Evolutionary conservation across 2,329 filamentous ascomycete species (phyloP).

Genomic region (Alternaria brassicicola): DNA sequence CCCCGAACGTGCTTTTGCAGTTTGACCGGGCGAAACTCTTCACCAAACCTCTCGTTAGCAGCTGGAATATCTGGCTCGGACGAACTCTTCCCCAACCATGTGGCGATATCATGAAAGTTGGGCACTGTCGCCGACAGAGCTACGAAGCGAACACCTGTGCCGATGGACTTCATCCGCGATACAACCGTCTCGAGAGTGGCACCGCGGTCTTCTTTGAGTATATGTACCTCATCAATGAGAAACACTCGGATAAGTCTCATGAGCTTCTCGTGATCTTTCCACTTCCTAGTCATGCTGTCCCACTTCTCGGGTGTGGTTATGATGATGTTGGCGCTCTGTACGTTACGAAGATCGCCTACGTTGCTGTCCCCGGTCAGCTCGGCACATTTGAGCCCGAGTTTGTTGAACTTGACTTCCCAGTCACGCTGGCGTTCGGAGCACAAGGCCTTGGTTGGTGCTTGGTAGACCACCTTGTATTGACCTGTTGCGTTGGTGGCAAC

Average conservation of each 20-base stretch:
- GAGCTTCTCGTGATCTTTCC: slow-evolving; percentile 78
- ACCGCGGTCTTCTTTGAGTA: slow-evolving; percentile 78
- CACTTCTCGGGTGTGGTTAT: slow-evolving; percentile 90
- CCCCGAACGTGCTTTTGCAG: slow-evolving; percentile 79
- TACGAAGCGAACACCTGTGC: slow-evolving; percentile 76
- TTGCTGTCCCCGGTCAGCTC: slow-evolving; percentile 86
- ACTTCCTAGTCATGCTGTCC: slow-evolving; percentile 87
- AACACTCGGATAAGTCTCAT: slow-evolving; percentile 79
- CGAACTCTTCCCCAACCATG: slow-evolving; percentile 74
- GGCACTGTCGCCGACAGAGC: slow-evolving; percentile 84
- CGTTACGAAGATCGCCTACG: slow-evolving; percentile 66
- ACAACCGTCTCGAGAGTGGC: slow-evolving; percentile 84
- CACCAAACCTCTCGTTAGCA: slow-evolving; percentile 71
- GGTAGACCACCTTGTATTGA: slow-evolving; percentile 82
- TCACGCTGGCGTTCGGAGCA: slow-evolving; percentile 78
- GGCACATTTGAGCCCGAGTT: slow-evolving; percentile 70
- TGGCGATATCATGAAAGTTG: slow-evolving; percentile 79
- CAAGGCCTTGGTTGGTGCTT: slow-evolving; percentile 82
- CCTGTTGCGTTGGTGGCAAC: slow-evolving; percentile 61
- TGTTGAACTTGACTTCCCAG: slow-evolving; percentile 76
- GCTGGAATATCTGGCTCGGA: slow-evolving; percentile 68
- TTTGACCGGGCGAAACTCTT: slow-evolving; percentile 79
- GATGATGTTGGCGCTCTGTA: slow-evolving; percentile 79
- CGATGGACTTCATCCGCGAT: slow-evolving; percentile 83
- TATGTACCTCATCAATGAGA: slow-evolving; percentile 87